Percentiles rank a stretch among this genome's conserved stretches.
These are phyloP conservation scores for Chrysosporium keratinophilum DNA, from an alignment of 2,329 filamentous ascomycete species.

Conservation along the genomic window DNA sequence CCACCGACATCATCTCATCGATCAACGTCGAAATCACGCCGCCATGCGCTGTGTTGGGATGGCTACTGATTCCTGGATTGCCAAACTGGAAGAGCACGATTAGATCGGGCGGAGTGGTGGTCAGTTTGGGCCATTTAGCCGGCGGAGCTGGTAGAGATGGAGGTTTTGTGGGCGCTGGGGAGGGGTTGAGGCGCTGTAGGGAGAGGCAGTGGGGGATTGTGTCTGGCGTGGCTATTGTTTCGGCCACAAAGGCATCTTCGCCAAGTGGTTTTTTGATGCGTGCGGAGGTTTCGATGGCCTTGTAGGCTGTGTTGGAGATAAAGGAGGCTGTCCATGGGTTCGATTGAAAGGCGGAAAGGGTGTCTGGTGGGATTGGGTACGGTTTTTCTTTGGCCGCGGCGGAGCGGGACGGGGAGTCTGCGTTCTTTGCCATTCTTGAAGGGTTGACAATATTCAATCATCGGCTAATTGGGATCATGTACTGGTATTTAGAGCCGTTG, in stretches of 20 bases:
- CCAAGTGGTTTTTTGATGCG: slow-evolving; percentile 32
- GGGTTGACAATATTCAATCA: background rate
- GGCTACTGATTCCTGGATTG: slow-evolving; percentile 31
- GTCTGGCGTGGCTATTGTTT: slow-evolving; percentile 29
- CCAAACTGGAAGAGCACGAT: slow-evolving; percentile 30
- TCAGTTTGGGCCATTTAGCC: slow-evolving; percentile 12
- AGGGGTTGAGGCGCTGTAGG: slow-evolving; percentile 21
- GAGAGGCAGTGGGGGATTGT: slow-evolving; percentile 36
- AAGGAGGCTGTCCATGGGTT: slow-evolving; percentile 26
- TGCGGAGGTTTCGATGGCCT: slow-evolving; percentile 31
- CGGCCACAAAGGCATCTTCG: slow-evolving; percentile 36
- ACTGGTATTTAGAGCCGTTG: no score
- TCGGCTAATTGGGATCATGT: background rate
- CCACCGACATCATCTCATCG: slow-evolving; percentile 37
- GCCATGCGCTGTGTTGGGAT: slow-evolving; percentile 33
- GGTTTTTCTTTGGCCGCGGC: background rate
- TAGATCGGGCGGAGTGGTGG: slow-evolving; percentile 26
- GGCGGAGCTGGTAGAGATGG: slow-evolving; percentile 21
- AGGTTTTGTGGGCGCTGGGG: slow-evolving; percentile 17
- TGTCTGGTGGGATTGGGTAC: slow-evolving; percentile 11
- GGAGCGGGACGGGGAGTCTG: background rate
- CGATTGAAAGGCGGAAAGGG: slow-evolving; percentile 19
- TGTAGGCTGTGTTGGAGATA: slow-evolving; percentile 29
- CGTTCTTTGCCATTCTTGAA: slow-evolving; percentile 2
- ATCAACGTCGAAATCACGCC: slow-evolving; percentile 34